A percentile compares a stretch with the other conserved stretches of the same genome.
Conservation (phyloP, 73 alveolate species). For the Paramecium biaurelia region DNA sequence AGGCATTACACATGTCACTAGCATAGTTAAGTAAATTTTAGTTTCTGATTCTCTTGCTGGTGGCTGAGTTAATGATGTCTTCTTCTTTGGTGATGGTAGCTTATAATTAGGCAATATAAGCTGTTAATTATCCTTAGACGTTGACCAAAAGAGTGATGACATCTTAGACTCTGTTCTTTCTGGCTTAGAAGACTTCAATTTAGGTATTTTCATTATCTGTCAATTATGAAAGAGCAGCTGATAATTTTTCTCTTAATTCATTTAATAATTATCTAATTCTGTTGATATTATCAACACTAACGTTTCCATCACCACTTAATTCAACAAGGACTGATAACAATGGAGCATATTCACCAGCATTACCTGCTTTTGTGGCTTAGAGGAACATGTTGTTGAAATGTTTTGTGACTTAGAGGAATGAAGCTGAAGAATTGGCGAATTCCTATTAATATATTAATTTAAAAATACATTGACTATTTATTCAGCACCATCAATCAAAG, state of each 20-base stretch:
- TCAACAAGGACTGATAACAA: background rate
- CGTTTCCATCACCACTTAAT: conserved; percentile 25
- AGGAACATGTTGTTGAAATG: conserved; percentile 49
- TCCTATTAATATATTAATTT: background rate
- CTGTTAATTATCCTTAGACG: conserved; percentile 52
- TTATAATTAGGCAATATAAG: conserved; percentile 48
- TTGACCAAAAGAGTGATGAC: conserved; percentile 44
- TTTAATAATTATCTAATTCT: conserved; percentile 48
- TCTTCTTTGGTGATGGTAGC: conserved; percentile 58
- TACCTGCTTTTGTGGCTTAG: conserved; percentile 28
- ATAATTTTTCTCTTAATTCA: conserved; percentile 12
- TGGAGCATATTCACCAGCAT: conserved; percentile 21
- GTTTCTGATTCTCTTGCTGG: conserved; percentile 61
- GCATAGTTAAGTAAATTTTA: conserved; percentile 57
- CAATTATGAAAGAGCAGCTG: conserved; percentile 14
- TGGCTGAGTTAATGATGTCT: conserved; percentile 52
- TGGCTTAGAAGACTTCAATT: conserved; percentile 22
- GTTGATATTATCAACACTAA: conserved; percentile 21
- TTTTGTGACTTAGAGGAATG: conserved; percentile 13
- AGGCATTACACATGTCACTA: conserved; percentile 65
- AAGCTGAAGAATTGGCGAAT: conserved; percentile 39
- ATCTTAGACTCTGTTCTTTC: conserved; percentile 47
- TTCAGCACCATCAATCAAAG: conserved; percentile 51
- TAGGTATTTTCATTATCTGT: conserved; percentile 14
- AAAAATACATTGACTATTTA: conserved; percentile 10